Conservation (phyloP, 345 rosid genomes). For the Populus simonii region DNA sequence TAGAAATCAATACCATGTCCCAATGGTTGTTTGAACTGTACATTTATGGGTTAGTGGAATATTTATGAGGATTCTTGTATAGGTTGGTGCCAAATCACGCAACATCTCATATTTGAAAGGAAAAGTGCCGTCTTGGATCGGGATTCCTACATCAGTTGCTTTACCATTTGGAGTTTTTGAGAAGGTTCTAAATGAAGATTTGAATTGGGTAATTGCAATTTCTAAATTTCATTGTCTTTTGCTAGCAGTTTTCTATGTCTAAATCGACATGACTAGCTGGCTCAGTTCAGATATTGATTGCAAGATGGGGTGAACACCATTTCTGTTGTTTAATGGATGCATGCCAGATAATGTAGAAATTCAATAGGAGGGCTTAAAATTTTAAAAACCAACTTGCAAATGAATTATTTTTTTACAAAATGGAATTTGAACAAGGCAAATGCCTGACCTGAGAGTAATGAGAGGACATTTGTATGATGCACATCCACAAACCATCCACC, state of each 20-base stretch:
- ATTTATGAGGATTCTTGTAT: slow-evolving; percentile 11
- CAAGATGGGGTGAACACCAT: not conserved
- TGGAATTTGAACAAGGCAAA: not conserved
- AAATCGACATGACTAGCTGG: not conserved
- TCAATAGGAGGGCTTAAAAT: not conserved
- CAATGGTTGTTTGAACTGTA: not conserved
- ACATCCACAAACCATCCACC: not conserved
- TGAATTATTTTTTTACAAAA: not conserved
- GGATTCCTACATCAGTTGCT: slow-evolving; percentile 96
- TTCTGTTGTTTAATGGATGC: not conserved
- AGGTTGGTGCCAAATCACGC: slow-evolving; percentile 99
- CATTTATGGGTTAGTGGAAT: not conserved
- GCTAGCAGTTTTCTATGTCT: not conserved
- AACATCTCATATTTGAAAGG: slow-evolving; percentile 82
- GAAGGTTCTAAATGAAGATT: slow-evolving; percentile 69
- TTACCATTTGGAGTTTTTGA: slow-evolving; percentile 96
- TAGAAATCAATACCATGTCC: not conserved
- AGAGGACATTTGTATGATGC: not conserved
- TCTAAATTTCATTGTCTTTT: slow-evolving; percentile 11
- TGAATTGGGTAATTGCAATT: slow-evolving; percentile 54
- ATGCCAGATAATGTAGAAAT: not conserved
- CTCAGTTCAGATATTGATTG: not conserved
- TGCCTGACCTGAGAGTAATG: not conserved
- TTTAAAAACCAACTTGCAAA: slow-evolving; percentile 1
- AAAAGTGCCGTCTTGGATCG: slow-evolving; percentile 92